Percentiles rank a stretch among this genome's conserved stretches.
These are phyloP conservation scores for Russula dissimulans DNA, from an alignment of 768 basidiomycete genomes.

Conservation along the genomic window DNA sequence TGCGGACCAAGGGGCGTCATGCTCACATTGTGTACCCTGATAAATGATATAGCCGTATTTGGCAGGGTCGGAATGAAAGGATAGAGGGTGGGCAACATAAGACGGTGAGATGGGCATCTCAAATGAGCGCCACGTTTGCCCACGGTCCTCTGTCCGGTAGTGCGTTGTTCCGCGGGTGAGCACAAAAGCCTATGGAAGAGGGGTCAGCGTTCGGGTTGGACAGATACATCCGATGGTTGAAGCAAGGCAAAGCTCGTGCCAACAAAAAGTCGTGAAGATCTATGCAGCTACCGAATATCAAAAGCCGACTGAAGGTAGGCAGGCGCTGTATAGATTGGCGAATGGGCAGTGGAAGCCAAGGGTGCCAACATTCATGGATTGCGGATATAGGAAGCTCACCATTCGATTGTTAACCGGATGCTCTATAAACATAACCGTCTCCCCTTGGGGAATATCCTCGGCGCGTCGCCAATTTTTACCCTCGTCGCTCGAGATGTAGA, in stretches of 20 bases:
- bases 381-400: neutral
- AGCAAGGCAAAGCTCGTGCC: neutral
- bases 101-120: conserved; percentile 54
- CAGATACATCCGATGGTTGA: neutral
- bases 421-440: conserved; percentile 63
- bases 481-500: conserved; percentile 80
- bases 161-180: conserved; percentile 68
- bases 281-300: neutral
- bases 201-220: neutral
- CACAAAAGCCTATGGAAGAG: conserved; percentile 63
- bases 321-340: too few relatives aligned
- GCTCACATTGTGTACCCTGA: conserved; percentile 61
- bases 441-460: conserved; percentile 45
- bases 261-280: neutral
- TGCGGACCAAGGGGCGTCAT: conserved; percentile 38
- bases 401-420: conserved; percentile 74
- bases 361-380: neutral
- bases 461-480: conserved; percentile 59
- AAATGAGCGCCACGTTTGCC: conserved; percentile 81
- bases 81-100: conserved; percentile 52
- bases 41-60: conserved; percentile 72
- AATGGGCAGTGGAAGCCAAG: neutral
- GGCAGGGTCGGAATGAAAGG: conserved; percentile 74
- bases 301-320: too few relatives aligned
- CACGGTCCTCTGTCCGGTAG: conserved; percentile 83